Base-by-base conservation (phyloP, 768 basidiomycete genomes). In the Panus rudis region DNA sequence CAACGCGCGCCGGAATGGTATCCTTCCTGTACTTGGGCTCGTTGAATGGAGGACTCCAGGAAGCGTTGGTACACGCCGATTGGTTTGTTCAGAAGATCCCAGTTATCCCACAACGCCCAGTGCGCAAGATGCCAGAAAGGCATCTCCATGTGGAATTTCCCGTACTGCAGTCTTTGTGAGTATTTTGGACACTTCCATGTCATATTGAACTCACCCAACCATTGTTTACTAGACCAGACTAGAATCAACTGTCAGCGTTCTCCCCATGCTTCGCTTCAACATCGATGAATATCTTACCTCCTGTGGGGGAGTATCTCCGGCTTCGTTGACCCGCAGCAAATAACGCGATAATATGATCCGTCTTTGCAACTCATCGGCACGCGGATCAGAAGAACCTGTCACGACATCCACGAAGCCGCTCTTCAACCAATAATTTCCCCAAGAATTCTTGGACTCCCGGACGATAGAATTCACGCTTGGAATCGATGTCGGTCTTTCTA, bases 121-220 rank as follows among this genome's bases (percentile, higher is more conserved):
- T 80, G 77, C 5, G 65, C 66, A 42, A 63, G 59, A 51, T 80
- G 78, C 78, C 76, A 78, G 57, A 75, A 78, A 51, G 68, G 73
- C 74, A 75, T 71, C 50, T 79, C 76, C 69, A 77, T 69, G 50
- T 78, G 76, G 57, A 76, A 77, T 60, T 78, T 78, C 41, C 75
- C 74, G 48, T 50, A 52, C 52, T 59, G 8, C 6, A 3, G 12
- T 3, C 23, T 32, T 43, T 28, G 42, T 30, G 23, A 30, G 22
- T 7, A 19, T 37, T n/a, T n/a, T n/a, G n/a, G n/a, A n/a, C n/a
- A n/a, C n/a, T n/a, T n/a, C n/a, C n/a, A 21, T 21, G 10, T 10
- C 19, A 12, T 3, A 14, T 16, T 23, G 14, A 1, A 59, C 72
- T 59, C 39, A 74, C 73, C 75, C 76, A 78, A 26, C 76, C 76